phyloP scores from a whole-genome alignment of 345 rosid genomes.

The Dipteronia dyeriana region DNA sequence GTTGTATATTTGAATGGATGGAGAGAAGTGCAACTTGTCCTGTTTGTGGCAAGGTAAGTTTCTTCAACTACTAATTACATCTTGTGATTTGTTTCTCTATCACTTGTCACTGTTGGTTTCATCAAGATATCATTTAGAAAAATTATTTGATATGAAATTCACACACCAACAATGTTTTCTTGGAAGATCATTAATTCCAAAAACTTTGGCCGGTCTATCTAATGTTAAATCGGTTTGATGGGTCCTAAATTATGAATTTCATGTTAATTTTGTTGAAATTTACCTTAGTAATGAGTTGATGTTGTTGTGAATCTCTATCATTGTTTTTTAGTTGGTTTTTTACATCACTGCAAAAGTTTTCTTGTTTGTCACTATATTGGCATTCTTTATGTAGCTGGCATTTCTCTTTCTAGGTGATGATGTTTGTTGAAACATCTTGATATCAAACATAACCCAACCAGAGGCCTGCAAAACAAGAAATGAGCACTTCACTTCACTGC shows the following conservation, averaged over 20 bases:
- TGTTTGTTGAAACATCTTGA: constrained; percentile 11
- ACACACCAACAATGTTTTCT: background rate
- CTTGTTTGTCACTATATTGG: background rate
- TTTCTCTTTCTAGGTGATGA: constrained; percentile 11
- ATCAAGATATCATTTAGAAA: too few relatives aligned
- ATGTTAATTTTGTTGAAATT: too few relatives aligned
- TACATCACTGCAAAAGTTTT: too few relatives aligned
- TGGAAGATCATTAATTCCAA: background rate
- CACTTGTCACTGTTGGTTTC: too few relatives aligned
- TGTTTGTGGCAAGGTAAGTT: constrained; percentile 48
- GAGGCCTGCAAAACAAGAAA: background rate
- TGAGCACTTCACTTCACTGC: too few relatives aligned
- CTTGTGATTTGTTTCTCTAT: background rate
- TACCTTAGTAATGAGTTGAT: too few relatives aligned
- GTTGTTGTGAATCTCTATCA: background rate
- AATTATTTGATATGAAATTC: too few relatives aligned
- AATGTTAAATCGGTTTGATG: too few relatives aligned
- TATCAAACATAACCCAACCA: background rate
- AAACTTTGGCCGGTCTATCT: background rate
- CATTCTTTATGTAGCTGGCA: background rate
- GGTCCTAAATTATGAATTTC: background rate
- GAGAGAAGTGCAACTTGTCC: constrained; percentile 60
- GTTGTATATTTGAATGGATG: constrained; percentile 65
- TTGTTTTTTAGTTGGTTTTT: too few relatives aligned
- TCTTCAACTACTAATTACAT: background rate